These are phyloP conservation scores for Colletotrichum melonis DNA, from an alignment of 2,329 filamentous ascomycete genomes.

Conservation along the genomic window DNA sequence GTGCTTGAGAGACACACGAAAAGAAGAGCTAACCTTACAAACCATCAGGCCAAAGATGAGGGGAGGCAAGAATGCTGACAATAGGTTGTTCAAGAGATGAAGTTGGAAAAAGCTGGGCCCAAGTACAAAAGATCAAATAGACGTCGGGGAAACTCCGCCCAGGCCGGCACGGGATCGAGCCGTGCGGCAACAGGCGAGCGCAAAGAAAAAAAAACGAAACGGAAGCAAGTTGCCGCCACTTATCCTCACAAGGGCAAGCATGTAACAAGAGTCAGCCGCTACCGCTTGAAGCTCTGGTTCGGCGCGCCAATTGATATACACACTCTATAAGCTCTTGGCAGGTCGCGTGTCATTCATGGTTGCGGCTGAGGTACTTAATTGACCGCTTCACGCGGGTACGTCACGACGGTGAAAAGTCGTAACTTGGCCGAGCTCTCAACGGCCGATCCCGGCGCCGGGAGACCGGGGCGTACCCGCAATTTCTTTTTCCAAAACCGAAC, in stretches of 20 bases:
- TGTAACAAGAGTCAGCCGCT: not conserved
- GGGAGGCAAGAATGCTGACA: not conserved
- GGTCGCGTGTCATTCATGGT: not conserved
- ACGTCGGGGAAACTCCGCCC: not conserved
- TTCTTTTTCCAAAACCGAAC: not conserved
- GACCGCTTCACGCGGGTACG: not conserved
- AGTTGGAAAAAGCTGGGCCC: not conserved
- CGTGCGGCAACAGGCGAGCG: conserved; percentile 2
- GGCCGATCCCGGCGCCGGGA: conserved; percentile 29
- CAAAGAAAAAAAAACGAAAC: not conserved
- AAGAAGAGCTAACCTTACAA: not conserved
- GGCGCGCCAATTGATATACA: not conserved
- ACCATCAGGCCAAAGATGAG: not conserved
- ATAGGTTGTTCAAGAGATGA: not conserved
- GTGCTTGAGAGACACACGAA: not conserved
- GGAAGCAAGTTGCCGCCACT: not conserved
- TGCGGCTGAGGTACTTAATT: not conserved
- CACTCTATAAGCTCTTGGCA: not conserved
- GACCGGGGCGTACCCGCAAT: not conserved
- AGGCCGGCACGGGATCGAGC: not conserved
- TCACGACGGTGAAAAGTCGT: not conserved
- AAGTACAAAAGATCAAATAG: not conserved
- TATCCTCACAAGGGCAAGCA: not conserved
- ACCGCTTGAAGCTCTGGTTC: not conserved
- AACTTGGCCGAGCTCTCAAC: not conserved